These are phyloP conservation scores for Mycena capillaripes DNA, from an alignment of 768 basidiomycete genomes.

Conservation along the genomic window DNA sequence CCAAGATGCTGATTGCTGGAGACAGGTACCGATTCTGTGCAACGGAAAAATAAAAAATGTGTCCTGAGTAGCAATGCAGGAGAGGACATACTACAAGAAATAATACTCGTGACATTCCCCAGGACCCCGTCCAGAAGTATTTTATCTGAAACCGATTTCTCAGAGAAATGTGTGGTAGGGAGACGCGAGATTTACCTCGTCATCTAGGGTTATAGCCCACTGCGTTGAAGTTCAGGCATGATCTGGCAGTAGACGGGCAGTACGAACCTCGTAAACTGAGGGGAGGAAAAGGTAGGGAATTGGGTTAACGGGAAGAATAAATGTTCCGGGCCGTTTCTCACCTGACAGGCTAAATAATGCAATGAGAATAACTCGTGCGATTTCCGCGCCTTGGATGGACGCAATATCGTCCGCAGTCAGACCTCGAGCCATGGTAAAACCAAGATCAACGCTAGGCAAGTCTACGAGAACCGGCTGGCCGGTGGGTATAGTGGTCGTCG, in stretches of 20 bases:
- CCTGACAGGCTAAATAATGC: conserved; percentile 33
- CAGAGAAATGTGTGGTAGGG: not conserved
- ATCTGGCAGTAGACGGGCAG: not conserved
- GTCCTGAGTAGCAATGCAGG: not conserved
- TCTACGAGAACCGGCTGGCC: not conserved
- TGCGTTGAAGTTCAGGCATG: conserved; percentile 5
- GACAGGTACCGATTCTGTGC: conserved; percentile 51
- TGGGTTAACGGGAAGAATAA: not conserved
- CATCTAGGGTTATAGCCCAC: conserved; percentile 51
- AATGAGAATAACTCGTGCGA: conserved; percentile 30
- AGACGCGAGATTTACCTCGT: conserved; percentile 46
- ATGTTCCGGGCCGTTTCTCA: not conserved
- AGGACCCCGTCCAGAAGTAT: conserved; percentile 57
- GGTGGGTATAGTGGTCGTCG: not conserved
- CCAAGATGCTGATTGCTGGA: conserved; percentile 39
- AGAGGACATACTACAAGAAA: conserved; percentile 51
- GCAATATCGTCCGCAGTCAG: conserved; percentile 8
- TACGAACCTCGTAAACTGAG: conserved; percentile 37
- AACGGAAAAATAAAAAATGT: not conserved
- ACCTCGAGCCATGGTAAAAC: not conserved
- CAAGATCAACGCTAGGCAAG: not conserved
- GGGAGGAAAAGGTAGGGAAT: not conserved
- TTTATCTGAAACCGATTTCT: conserved; percentile 43
- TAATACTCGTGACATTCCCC: conserved; percentile 51
- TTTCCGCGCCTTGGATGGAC: conserved; percentile 30